Conservation (phyloP, 768 basidiomycete genomes). For the Naganishia onofrii region DNA sequence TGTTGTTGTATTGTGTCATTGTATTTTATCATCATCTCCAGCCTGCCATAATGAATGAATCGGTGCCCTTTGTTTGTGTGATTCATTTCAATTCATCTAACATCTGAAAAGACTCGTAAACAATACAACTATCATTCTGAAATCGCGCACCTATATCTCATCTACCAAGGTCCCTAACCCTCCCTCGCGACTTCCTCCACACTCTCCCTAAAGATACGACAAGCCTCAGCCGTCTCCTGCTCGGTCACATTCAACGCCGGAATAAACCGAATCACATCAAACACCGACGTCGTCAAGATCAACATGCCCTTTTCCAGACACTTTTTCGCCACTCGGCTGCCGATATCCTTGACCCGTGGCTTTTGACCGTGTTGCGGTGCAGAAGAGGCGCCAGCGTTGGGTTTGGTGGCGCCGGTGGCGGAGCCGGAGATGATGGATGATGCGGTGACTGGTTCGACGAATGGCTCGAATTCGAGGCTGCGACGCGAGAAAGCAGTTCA, state of each 20-base stretch:
- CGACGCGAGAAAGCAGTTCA: conserved; percentile 24
- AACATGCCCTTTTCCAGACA: conserved; percentile 84
- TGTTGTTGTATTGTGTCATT: too few relatives aligned
- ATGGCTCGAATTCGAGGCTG: conserved; percentile 37
- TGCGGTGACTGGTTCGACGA: conserved; percentile 32
- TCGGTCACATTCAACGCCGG: conserved; percentile 78
- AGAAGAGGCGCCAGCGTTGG: conserved; percentile 25
- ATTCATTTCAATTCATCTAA: too few relatives aligned
- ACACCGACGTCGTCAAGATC: conserved; percentile 78
- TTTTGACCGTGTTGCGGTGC: conserved; percentile 45
- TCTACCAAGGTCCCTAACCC: conserved; percentile 36
- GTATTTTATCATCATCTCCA: too few relatives aligned
- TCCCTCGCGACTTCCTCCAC: conserved; percentile 61
- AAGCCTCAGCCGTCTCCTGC: conserved; percentile 66
- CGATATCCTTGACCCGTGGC: conserved; percentile 58
- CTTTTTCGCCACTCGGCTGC: conserved; percentile 67
- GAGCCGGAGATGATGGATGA: conserved; percentile 57
- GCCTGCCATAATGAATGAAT: too few relatives aligned
- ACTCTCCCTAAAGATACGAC: conserved; percentile 57
- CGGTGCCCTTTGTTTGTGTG: too few relatives aligned
- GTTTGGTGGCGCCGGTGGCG: conserved; percentile 54
- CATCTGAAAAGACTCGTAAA: too few relatives aligned
- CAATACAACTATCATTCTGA: too few relatives aligned
- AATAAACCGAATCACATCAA: conserved; percentile 73
- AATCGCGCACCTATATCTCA: neutral